These are phyloP conservation scores for Didymellaceae sp. DNA, from an alignment of 2,329 filamentous ascomycete genomes.

Conservation along the genomic window DNA sequence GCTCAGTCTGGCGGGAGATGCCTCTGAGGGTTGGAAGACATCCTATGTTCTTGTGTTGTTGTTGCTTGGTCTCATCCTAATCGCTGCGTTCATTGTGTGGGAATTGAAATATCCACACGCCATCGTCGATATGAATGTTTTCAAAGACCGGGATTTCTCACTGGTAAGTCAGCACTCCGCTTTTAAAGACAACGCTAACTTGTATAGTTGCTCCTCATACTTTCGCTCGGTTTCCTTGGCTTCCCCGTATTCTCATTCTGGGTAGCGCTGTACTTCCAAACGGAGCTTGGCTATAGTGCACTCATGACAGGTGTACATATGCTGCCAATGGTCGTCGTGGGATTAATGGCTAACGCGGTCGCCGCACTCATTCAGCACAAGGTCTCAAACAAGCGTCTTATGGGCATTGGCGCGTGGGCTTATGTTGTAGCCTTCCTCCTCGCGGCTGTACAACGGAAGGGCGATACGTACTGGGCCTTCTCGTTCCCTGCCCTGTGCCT, in stretches of 20 bases:
- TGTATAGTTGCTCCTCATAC: conserved; percentile 59
- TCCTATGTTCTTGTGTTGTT: conserved; percentile 68
- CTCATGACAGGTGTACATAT: conserved; percentile 68
- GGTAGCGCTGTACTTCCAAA: conserved; percentile 70
- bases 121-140: conserved; percentile 62
- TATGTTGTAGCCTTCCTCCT: conserved; percentile 60
- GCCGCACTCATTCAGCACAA: conserved; percentile 67
- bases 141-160: conserved; percentile 69
- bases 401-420: conserved; percentile 58
- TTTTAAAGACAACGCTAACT: background rate
- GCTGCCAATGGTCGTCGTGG: conserved; percentile 69
- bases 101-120: conserved; percentile 59
- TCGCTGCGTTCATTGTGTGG: conserved; percentile 67
- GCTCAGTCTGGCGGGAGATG: conserved; percentile 61
- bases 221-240: conserved; percentile 67
- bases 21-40: conserved; percentile 67
- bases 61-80: conserved; percentile 63
- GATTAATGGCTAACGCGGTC: conserved; percentile 68
- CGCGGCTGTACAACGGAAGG: conserved; percentile 62
- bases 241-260: conserved; percentile 69
- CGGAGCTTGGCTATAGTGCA: conserved; percentile 59
- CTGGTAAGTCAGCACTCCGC: conserved; percentile 51
- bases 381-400: conserved; percentile 69
- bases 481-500: conserved; percentile 67
- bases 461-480: conserved; percentile 69